Percentiles rank a stretch among this genome's conserved stretches.
phyloP scores from a whole-genome alignment of 441 rosid genomes.

The Manihot esculenta region DNA sequence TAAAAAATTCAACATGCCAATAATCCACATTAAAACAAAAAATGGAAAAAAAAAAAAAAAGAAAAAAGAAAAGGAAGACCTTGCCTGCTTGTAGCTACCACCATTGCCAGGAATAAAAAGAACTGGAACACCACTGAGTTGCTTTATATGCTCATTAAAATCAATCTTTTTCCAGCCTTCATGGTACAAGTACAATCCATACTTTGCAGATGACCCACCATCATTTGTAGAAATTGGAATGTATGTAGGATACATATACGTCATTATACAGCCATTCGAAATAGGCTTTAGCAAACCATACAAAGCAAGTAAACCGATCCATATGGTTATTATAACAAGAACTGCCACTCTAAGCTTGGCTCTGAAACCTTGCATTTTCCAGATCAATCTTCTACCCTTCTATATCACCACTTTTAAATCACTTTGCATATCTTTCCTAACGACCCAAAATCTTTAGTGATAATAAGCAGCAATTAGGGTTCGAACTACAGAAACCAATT shows the following conservation, averaged over 20 bases:
- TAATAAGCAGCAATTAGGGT: background rate
- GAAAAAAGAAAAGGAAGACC: slow-evolving; percentile 29
- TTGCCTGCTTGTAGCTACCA: slow-evolving; percentile 97
- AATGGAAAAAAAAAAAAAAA: no score
- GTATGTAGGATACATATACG: slow-evolving; percentile 95
- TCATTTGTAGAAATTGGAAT: slow-evolving; percentile 63
- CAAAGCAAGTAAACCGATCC: slow-evolving; percentile 58
- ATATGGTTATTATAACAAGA: slow-evolving; percentile 44
- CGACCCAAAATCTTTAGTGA: background rate
- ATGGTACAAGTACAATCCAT: slow-evolving; percentile 79
- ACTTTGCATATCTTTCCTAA: slow-evolving; percentile 7
- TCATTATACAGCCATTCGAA: slow-evolving; percentile 84
- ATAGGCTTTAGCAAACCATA: slow-evolving; percentile 68
- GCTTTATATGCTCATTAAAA: slow-evolving; percentile 67
- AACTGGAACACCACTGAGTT: slow-evolving; percentile 83
- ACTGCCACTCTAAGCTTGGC: slow-evolving; percentile 50
- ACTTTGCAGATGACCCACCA: slow-evolving; percentile 50
- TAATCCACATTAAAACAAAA: background rate
- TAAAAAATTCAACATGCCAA: background rate
- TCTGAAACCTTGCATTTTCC: slow-evolving; percentile 36
- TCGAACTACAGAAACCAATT: no score
- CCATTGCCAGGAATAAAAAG: slow-evolving; percentile 98
- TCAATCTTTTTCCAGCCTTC: slow-evolving; percentile 99
- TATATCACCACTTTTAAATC: background rate
- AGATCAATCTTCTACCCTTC: slow-evolving; percentile 11